These are phyloP conservation scores for Butyriboletus loyo DNA, from an alignment of 768 basidiomycete species.

Conservation along the genomic window DNA sequence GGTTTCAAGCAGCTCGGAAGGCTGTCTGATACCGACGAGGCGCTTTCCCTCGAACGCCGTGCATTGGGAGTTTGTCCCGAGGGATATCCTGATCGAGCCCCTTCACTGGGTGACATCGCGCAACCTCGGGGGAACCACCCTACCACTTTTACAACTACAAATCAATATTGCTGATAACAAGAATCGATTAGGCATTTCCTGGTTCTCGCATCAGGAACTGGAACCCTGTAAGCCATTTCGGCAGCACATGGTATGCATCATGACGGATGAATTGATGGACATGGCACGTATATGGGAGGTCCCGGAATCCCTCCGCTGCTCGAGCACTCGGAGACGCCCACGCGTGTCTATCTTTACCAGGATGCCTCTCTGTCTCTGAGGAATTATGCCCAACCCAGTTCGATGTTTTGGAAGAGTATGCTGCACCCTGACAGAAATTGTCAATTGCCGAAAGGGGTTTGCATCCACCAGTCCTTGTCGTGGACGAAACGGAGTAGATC, in stretches of 20 bases:
- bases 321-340: background rate
- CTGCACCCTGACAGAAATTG: constrained; percentile 62
- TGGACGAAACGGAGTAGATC: constrained; percentile 66
- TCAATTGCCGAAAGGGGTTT: constrained; percentile 53
- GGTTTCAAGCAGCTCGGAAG: too few relatives aligned
- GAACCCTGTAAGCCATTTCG: constrained; percentile 45
- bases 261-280: too few relatives aligned
- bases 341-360: constrained; percentile 68
- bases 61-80: too few relatives aligned
- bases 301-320: background rate
- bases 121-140: constrained; percentile 34
- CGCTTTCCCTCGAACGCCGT: too few relatives aligned
- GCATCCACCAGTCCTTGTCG: constrained; percentile 54
- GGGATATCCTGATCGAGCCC: too few relatives aligned
- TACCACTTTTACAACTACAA: constrained; percentile 7
- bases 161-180: background rate
- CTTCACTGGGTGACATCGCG: too few relatives aligned
- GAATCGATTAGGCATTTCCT: constrained; percentile 56
- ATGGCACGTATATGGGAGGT: too few relatives aligned
- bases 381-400: constrained; percentile 28
- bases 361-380: constrained; percentile 50
- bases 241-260: too few relatives aligned
- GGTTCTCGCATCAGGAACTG: constrained; percentile 59
- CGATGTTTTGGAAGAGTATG: constrained; percentile 53
- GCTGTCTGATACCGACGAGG: too few relatives aligned